A percentile compares a stretch with the other conserved stretches of the same genome.
Conservation (phyloP, 108 stramenopile genomes). For the Skeletonema potamos region DNA sequence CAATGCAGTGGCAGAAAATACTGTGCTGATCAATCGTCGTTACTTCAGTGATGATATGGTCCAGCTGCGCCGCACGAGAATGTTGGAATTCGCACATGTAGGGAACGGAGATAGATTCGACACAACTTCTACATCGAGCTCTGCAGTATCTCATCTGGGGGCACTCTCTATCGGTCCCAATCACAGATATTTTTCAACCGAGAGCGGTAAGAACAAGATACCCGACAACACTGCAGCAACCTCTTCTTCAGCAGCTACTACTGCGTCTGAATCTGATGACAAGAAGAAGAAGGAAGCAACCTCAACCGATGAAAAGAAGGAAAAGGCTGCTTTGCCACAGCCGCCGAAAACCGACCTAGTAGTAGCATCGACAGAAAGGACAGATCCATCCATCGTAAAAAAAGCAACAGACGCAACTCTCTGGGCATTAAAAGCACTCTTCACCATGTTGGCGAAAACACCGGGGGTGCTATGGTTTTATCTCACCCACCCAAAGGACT, state of each 20-base stretch:
- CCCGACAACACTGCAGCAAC: neutral
- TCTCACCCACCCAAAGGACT: slow-evolving; percentile 62
- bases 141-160: neutral
- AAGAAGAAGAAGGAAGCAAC: neutral
- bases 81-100: neutral
- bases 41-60: neutral
- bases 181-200: neutral
- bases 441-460: slow-evolving; percentile 52
- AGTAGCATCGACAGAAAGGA: slow-evolving; percentile 5
- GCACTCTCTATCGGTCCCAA: neutral
- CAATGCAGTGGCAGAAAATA: neutral
- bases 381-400: slow-evolving; percentile 17
- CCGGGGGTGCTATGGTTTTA: slow-evolving; percentile 68
- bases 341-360: neutral
- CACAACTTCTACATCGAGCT: neutral
- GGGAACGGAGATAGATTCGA: neutral
- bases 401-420: slow-evolving; percentile 28
- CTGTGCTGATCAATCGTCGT: neutral
- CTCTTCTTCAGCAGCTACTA: neutral
- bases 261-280: neutral
- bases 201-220: neutral
- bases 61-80: neutral
- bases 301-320: neutral
- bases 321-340: neutral
- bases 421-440: slow-evolving; percentile 42